These are phyloP conservation scores for Primulina huaijiensis DNA, from an alignment of 257 asterid species.

Conservation along the genomic window DNA sequence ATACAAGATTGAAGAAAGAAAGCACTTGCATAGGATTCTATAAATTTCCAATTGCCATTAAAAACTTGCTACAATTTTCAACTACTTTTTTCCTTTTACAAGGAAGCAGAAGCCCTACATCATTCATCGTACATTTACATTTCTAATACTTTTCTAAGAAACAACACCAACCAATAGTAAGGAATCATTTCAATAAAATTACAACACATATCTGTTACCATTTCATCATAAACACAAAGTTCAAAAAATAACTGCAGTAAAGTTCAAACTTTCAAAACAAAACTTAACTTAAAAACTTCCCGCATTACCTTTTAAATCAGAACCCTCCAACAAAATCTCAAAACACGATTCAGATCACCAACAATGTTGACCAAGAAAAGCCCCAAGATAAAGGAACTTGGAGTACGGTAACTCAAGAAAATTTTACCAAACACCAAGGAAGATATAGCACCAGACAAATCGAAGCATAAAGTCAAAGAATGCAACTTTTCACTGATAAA, in stretches of 20 bases:
- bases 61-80: not conserved
- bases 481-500: constrained; percentile 43
- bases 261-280: not conserved
- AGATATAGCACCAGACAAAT: constrained; percentile 40
- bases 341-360: constrained; percentile 27
- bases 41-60: not conserved
- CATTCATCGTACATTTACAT: constrained; percentile 12
- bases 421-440: constrained; percentile 39
- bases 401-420: constrained; percentile 23
- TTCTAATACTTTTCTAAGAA: constrained; percentile 10
- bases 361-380: constrained; percentile 21
- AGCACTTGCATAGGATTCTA: constrained; percentile 7
- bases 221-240: constrained; percentile 1
- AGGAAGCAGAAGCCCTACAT: constrained; percentile 1
- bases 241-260: not conserved
- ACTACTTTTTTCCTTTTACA: constrained; percentile 15
- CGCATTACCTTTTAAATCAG: constrained; percentile 25
- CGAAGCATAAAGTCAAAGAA: constrained; percentile 32
- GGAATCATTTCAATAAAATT: constrained; percentile 16
- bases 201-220: not conserved
- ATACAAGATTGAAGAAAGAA: not conserved
- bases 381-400: constrained; percentile 13
- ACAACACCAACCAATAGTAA: constrained; percentile 9
- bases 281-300: constrained; percentile 11
- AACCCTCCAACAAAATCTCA: constrained; percentile 21